phyloP scores from a whole-genome alignment of 306 rosid genomes.

The Malus asiatica region DNA sequence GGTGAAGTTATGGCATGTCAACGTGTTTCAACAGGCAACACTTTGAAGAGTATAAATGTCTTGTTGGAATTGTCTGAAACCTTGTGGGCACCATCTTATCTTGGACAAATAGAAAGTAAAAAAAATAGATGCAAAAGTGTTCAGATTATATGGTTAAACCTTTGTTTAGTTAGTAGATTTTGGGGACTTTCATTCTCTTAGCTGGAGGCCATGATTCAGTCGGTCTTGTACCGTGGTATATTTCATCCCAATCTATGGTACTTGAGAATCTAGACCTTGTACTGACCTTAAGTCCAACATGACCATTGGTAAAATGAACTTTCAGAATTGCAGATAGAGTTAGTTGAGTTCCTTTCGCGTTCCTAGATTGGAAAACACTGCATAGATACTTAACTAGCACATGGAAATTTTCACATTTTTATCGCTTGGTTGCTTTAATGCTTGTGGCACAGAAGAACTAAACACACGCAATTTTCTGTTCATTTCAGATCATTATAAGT shows the following conservation, averaged over 20 bases:
- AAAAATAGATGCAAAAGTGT: not conserved
- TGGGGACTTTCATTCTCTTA: not conserved
- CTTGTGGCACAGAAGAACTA: not conserved
- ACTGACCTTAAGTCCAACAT: too few relatives aligned
- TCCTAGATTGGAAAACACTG: not conserved
- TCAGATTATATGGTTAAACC: not conserved
- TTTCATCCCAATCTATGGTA: not conserved
- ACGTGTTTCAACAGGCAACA: not conserved
- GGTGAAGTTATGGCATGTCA: not conserved
- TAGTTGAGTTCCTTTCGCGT: not conserved
- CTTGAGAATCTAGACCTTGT: too few relatives aligned
- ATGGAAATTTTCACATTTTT: not conserved
- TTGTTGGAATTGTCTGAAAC: not conserved
- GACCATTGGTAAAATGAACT: not conserved
- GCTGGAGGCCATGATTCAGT: not conserved
- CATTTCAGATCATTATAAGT: slow-evolving; percentile 48
- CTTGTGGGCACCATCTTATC: not conserved
- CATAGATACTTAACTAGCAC: not conserved
- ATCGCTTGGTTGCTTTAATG: not conserved
- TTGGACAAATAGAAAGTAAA: not conserved
- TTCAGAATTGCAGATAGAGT: not conserved
- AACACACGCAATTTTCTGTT: not conserved
- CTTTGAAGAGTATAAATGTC: not conserved
- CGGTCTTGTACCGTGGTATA: not conserved
- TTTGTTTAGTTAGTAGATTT: not conserved